Evolutionary conservation across 129 eudicot species (phyloP), one percentile per base, ranked within the genome.

Genomic region (Deinandra increscens): DNA sequence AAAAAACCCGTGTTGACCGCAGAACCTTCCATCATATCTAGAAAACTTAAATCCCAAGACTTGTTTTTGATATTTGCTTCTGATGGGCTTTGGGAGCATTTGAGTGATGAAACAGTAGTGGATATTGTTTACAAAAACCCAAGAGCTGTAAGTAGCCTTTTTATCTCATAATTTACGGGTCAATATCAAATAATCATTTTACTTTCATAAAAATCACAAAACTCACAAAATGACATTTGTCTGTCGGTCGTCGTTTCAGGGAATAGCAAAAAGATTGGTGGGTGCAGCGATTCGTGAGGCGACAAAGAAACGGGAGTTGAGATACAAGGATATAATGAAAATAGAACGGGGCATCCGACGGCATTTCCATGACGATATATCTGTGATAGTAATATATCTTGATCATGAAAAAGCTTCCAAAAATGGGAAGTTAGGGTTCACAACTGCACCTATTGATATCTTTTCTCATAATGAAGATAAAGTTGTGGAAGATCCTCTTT

Each of bases 21-120:
- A 45, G 98, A 89, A 73, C 98, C 98, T 12, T 85, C 96, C 26
- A 81, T 93, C 17, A 65, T 86, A 64, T 75, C 81, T 11, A 84
- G 95, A 74, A 89, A 84, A 83, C 83, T 93, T 23, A 79, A 61
- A 61, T 81, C 91, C 42, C 83, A 87, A 46, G 98, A 93, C 81
- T 70, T 86, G 82, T 93, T 93, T 69, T 36, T 93, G 55, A 93
- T 93, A 76, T 93, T 93, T 66, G 96, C 97, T 12, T 89, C 97
- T 12, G 98, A 93, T 75, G 98, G 98, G 44, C 95, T 93, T 33
- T 93, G 98, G 98, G 97, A 93, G 64, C 89, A 89, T 46, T 83
- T 93, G 70, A 84, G 86, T 65, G 97, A 93, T 60, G 90, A 93
- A 70, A 83, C 41, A 74, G 98, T 85, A 0, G 92, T 89, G 1